phyloP scores from a whole-genome alignment of 2,329 filamentous ascomycete species.

The Dryadomyces quercivorus region DNA sequence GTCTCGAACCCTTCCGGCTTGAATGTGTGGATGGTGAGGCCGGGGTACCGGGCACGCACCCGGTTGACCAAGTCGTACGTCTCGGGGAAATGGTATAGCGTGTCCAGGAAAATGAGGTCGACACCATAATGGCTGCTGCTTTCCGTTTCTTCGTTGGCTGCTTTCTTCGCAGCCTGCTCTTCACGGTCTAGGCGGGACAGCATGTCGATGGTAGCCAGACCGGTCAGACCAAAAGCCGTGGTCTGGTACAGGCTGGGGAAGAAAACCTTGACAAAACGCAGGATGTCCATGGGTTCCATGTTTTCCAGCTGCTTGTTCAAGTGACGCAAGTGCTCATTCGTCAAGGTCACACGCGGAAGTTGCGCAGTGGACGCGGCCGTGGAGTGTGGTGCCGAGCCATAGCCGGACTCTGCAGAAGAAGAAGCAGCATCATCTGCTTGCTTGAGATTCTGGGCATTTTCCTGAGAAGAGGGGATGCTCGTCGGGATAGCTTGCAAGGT shows the following conservation, averaged over 20 bases:
- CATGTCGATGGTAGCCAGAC: conserved; percentile 76
- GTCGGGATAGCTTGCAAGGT: background rate
- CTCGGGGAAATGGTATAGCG: conserved; percentile 70
- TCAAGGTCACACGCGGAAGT: conserved; percentile 72
- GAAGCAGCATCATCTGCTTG: conserved; percentile 27
- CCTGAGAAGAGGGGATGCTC: conserved; percentile 21
- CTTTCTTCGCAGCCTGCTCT: conserved; percentile 28
- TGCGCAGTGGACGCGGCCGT: conserved; percentile 44
- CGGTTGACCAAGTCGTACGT: conserved; percentile 63
- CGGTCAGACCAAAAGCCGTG: conserved; percentile 71
- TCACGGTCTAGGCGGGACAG: conserved; percentile 59
- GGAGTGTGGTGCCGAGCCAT: conserved; percentile 49
- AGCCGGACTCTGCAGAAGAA: conserved; percentile 64
- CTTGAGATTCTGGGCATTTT: conserved; percentile 25
- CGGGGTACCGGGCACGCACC: conserved; percentile 64
- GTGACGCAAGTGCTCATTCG: conserved; percentile 75
- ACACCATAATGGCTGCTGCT: conserved; percentile 23
- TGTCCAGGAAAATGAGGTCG: conserved; percentile 72
- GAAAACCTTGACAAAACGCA: conserved; percentile 83
- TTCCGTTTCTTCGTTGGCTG: background rate
- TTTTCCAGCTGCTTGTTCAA: conserved; percentile 82
- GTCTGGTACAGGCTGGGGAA: conserved; percentile 84
- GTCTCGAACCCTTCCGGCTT: conserved; percentile 68
- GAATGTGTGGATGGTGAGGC: conserved; percentile 76
- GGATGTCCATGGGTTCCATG: conserved; percentile 80